A percentile compares a stretch with the other conserved stretches of the same genome.
phyloP scores from a whole-genome alignment of 73 alveolate species.

The Paramecium sonneborni region DNA sequence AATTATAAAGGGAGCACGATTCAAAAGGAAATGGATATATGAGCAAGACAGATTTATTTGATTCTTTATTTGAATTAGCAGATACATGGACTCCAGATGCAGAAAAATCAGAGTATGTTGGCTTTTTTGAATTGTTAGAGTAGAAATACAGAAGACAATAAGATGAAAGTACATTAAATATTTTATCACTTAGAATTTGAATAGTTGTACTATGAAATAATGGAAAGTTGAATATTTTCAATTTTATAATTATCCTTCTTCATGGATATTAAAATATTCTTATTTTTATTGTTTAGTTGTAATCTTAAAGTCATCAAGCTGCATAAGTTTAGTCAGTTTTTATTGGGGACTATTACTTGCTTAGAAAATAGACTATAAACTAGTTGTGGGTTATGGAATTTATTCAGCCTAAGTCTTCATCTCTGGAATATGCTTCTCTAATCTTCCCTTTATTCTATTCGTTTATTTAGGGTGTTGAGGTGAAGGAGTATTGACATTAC shows the following conservation, averaged over 20 bases:
- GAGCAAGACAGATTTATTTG: conserved; percentile 72
- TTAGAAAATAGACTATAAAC: not conserved
- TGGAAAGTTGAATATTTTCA: conserved; percentile 24
- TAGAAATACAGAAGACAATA: not conserved
- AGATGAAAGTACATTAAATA: not conserved
- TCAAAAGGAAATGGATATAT: conserved; percentile 73
- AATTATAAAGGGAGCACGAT: conserved; percentile 64
- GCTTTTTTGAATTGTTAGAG: conserved; percentile 73
- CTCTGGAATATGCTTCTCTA: not conserved
- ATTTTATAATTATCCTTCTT: conserved; percentile 12
- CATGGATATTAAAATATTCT: not conserved
- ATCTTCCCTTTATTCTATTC: not conserved
- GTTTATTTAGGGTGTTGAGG: not conserved
- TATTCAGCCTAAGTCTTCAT: not conserved
- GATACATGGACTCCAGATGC: conserved; percentile 90
- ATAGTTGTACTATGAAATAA: not conserved
- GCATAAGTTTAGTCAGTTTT: not conserved
- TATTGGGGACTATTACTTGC: not conserved
- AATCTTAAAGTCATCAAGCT: not conserved
- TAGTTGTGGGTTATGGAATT: not conserved
- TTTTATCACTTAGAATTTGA: not conserved
- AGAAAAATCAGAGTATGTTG: conserved; percentile 78
- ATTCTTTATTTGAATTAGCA: conserved; percentile 79
- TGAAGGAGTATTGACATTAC: not conserved
- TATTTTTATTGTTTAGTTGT: not conserved